phyloP scores from a whole-genome alignment of 2,329 filamentous ascomycete species.

The Sporothrix curviconia region DNA sequence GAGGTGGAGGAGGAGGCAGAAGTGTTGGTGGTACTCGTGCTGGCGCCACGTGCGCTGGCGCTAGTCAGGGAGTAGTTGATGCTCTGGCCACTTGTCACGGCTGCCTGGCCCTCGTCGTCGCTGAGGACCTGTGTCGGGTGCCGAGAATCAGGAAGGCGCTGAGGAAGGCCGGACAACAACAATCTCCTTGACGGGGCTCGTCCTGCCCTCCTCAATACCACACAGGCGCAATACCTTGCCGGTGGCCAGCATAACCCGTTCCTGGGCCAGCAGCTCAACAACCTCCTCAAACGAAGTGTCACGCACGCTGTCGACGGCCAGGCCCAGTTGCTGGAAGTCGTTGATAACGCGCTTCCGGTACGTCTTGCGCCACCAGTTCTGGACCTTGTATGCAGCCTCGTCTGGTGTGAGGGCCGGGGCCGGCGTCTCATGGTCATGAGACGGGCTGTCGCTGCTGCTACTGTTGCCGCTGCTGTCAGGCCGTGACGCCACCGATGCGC shows the following conservation, averaged over 20 bases:
- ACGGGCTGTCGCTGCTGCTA: neutral
- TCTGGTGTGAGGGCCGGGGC: constrained; percentile 31
- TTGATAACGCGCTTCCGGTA: constrained; percentile 53
- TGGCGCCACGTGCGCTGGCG: neutral
- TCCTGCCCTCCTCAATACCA: constrained; percentile 58
- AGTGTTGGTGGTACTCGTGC: neutral
- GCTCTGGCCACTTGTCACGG: neutral
- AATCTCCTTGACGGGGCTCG: constrained; percentile 59
- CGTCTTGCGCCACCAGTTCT: constrained; percentile 61
- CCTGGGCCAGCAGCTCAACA: constrained; percentile 58
- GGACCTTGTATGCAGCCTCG: constrained; percentile 58
- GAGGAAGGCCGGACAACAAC: constrained; percentile 68
- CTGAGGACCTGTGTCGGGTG: constrained; percentile 73
- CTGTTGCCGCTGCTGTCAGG: too few relatives aligned
- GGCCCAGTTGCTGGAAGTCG: constrained; percentile 58
- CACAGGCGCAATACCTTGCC: constrained; percentile 63
- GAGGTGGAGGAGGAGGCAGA: constrained; percentile 26
- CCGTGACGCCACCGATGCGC: neutral
- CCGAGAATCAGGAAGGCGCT: constrained; percentile 72
- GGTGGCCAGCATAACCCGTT: constrained; percentile 59
- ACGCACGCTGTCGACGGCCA: constrained; percentile 64
- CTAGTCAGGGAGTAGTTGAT: neutral
- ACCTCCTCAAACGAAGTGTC: constrained; percentile 70
- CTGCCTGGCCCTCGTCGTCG: constrained; percentile 49
- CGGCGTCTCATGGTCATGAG: constrained; percentile 26